Percentiles rank a stretch among this genome's conserved stretches.
phyloP scores from a whole-genome alignment of 2,329 filamentous ascomycete species.

The Trichoderma sp. region DNA sequence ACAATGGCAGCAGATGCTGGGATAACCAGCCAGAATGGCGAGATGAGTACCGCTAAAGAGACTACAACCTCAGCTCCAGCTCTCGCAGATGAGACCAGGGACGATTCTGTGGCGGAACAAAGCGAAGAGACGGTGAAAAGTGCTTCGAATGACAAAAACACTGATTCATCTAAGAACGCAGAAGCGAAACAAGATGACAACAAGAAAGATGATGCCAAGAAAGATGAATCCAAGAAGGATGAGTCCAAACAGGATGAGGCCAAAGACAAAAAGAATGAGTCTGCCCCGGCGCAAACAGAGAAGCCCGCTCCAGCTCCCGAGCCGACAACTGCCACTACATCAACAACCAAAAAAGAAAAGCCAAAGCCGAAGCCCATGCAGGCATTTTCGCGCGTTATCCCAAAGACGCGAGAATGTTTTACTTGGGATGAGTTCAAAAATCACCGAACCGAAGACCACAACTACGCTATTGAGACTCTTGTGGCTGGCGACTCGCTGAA shows the following conservation, averaged over 20 bases:
- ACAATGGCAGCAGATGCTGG: slow-evolving; percentile 19
- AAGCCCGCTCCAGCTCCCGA: neutral
- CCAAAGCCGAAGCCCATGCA: slow-evolving; percentile 24
- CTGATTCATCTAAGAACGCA: neutral
- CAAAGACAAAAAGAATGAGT: neutral
- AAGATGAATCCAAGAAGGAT: neutral
- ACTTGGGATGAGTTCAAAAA: slow-evolving; percentile 24
- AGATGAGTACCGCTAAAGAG: neutral
- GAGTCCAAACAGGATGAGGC: neutral
- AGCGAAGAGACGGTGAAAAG: neutral
- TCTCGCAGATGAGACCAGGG: neutral
- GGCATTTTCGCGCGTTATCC: slow-evolving; percentile 19
- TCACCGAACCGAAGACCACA: slow-evolving; percentile 15
- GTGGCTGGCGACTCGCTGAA: slow-evolving; percentile 24
- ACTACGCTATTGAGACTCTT: slow-evolving; percentile 21
- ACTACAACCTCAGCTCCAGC: neutral
- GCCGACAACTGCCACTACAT: neutral
- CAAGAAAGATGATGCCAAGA: neutral
- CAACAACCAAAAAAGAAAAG: slow-evolving; percentile 4
- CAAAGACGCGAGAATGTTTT: slow-evolving; percentile 1
- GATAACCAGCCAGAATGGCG: neutral
- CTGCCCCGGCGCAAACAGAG: neutral
- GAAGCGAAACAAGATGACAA: neutral
- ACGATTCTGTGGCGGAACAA: neutral
- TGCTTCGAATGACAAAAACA: neutral